phyloP scores from a whole-genome alignment of 164 flowering plant genomes.

The Cinnamomum micranthum region DNA sequence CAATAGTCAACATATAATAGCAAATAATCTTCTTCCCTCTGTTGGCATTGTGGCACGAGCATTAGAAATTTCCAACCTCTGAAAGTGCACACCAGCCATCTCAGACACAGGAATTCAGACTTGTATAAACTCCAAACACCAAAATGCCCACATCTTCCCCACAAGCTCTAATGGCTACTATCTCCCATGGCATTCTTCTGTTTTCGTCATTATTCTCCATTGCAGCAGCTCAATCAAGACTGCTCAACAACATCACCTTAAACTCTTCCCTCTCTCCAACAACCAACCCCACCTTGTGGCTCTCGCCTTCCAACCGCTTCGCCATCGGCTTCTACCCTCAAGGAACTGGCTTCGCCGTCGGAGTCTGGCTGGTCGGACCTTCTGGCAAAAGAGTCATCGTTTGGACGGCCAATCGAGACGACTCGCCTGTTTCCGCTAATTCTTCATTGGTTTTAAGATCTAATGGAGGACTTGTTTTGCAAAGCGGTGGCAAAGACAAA shows the following conservation, averaged over 20 bases:
- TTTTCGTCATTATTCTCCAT: not conserved
- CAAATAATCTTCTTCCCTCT: too few relatives aligned
- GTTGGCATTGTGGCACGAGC: too few relatives aligned
- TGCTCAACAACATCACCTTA: conserved; percentile 3
- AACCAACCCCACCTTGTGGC: conserved; percentile 7
- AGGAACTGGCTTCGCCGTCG: conserved; percentile 8
- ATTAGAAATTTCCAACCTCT: too few relatives aligned
- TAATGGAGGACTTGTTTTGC: too few relatives aligned
- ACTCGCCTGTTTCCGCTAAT: not conserved
- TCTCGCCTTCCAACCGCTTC: conserved; percentile 20
- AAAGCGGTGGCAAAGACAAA: too few relatives aligned
- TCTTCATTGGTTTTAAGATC: not conserved
- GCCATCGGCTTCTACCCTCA: conserved; percentile 27
- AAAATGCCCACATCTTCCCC: not conserved
- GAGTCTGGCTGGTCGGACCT: not conserved
- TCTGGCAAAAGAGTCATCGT: not conserved
- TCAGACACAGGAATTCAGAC: too few relatives aligned
- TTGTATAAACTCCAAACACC: too few relatives aligned
- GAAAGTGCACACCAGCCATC: too few relatives aligned
- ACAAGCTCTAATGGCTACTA: conserved; percentile 1
- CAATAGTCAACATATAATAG: too few relatives aligned
- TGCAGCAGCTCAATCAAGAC: conserved; percentile 8
- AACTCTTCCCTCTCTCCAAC: conserved; percentile 18
- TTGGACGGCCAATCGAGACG: conserved; percentile 24
- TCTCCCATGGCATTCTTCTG: not conserved